These are phyloP conservation scores for Penicillium rolfsii DNA, from an alignment of 2,329 filamentous ascomycete species.

Conservation along the genomic window DNA sequence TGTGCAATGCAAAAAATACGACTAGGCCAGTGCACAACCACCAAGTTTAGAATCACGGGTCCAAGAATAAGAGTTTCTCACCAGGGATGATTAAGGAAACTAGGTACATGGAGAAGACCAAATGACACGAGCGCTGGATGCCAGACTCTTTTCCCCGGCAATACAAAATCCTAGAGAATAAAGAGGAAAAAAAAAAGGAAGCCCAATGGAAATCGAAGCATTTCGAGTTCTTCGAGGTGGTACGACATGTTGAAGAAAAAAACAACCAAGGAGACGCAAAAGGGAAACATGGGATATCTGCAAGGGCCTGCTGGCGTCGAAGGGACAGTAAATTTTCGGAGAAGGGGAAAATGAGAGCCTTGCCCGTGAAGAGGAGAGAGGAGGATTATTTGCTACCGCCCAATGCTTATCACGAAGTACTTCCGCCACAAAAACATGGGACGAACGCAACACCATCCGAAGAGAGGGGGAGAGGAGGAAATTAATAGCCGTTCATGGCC, in stretches of 20 bases:
- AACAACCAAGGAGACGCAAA: constrained; percentile 30
- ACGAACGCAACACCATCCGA: constrained; percentile 16
- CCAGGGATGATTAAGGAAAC: constrained; percentile 38
- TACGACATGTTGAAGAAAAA: constrained; percentile 23
- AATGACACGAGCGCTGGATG: constrained; percentile 33
- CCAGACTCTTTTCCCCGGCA: constrained; percentile 34
- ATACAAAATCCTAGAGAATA: constrained; percentile 34
- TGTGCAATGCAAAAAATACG: not conserved
- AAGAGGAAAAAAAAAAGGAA: constrained; percentile 31
- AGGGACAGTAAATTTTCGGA: constrained; percentile 33
- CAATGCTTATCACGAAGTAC: constrained; percentile 22
- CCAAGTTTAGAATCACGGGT: not conserved
- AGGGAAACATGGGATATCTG: constrained; percentile 44
- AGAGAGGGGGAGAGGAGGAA: constrained; percentile 3
- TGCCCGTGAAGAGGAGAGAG: constrained; percentile 17
- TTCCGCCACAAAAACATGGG: constrained; percentile 26
- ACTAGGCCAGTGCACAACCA: not conserved
- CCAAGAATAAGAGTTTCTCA: constrained; percentile 32
- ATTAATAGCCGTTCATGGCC: constrained; percentile 98
- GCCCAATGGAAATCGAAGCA: constrained; percentile 21
- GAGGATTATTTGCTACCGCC: constrained; percentile 17
- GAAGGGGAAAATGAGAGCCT: constrained; percentile 22
- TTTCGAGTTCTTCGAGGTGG: constrained; percentile 23
- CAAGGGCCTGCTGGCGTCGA: constrained; percentile 41
- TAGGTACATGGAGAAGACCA: constrained; percentile 42